Evolutionary conservation across 1,139 yeast genomes (phyloP).

Genomic region (Pneumocystis murina): DNA sequence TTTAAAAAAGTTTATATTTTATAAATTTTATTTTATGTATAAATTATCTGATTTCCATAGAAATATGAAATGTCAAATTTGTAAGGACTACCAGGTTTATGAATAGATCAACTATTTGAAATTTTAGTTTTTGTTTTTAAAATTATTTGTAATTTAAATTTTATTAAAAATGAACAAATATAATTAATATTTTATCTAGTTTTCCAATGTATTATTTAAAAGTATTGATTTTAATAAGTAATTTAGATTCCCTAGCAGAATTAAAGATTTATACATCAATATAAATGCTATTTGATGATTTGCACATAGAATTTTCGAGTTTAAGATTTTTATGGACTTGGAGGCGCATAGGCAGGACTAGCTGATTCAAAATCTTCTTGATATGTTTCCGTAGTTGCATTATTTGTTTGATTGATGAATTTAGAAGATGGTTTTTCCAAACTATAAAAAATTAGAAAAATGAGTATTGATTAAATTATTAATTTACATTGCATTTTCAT

Average conservation of each 20-base stretch:
- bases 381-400: slow-evolving; percentile 6
- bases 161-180: too few relatives aligned
- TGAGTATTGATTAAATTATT: slow-evolving; percentile 11
- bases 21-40: background rate
- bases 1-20: slow-evolving; percentile 2
- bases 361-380: slow-evolving; percentile 23
- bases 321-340: background rate
- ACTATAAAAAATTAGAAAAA: slow-evolving; percentile 30
- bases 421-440: slow-evolving; percentile 24
- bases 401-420: background rate
- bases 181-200: too few relatives aligned
- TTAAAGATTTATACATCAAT: background rate
- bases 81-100: too few relatives aligned
- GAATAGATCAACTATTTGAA: too few relatives aligned
- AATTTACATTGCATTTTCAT: slow-evolving; percentile 3
- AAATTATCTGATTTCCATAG: background rate
- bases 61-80: too few relatives aligned
- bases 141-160: too few relatives aligned
- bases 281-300: background rate
- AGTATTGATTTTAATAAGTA: too few relatives aligned
- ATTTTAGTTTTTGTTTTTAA: too few relatives aligned
- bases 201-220: too few relatives aligned
- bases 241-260: too few relatives aligned
- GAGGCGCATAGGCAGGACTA: slow-evolving; percentile 24
- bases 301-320: background rate